phyloP scores from a whole-genome alignment of 2,329 filamentous ascomycete species.

The Hymenoscyphus infarciens region DNA sequence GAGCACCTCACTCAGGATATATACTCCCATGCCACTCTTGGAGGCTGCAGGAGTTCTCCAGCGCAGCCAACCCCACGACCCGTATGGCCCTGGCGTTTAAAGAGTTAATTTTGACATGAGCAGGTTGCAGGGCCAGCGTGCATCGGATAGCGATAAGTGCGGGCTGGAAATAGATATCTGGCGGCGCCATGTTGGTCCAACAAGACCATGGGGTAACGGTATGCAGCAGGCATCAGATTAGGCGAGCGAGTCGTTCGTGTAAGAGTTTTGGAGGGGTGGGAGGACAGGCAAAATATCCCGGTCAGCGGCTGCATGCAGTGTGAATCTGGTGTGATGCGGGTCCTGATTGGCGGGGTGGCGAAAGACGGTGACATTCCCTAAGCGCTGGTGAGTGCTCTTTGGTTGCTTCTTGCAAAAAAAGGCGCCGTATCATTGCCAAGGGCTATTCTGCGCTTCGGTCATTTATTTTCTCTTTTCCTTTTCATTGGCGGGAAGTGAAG shows the following conservation, averaged over 20 bases:
- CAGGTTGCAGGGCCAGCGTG: background rate
- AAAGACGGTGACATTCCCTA: background rate
- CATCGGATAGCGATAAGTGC: constrained; percentile 22
- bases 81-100: constrained; percentile 19
- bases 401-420: background rate
- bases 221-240: background rate
- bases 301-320: constrained; percentile 23
- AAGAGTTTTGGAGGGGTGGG: background rate
- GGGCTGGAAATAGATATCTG: constrained; percentile 24
- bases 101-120: constrained; percentile 19
- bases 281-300: constrained; percentile 12
- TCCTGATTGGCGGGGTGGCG: constrained; percentile 14
- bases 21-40: constrained; percentile 9
- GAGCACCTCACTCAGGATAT: constrained; percentile 12
- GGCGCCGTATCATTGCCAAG: background rate
- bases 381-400: background rate
- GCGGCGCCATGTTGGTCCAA: background rate
- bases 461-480: background rate
- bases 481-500: background rate
- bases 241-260: constrained; percentile 15
- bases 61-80: constrained; percentile 9
- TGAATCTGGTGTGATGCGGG: constrained; percentile 21
- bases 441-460: background rate
- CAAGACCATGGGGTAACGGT: background rate
- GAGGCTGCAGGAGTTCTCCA: constrained; percentile 5